Conservation (phyloP, 2,329 filamentous ascomycete species). For the Ambrosiella cleistominuta region DNA sequence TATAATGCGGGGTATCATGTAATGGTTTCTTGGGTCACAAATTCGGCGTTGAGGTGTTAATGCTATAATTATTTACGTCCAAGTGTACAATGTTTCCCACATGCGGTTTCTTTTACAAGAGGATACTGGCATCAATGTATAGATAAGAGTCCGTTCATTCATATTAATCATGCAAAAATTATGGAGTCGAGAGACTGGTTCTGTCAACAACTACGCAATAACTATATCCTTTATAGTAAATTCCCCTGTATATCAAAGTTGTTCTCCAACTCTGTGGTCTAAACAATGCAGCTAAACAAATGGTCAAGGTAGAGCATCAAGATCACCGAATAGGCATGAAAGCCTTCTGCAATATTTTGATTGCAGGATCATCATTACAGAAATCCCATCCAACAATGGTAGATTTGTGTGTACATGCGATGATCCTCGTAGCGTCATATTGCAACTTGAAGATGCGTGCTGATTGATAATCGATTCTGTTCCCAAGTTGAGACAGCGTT, state of each 20-base stretch:
- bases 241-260: too few species aligned
- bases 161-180: too few species aligned
- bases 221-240: too few species aligned
- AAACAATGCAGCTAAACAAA: not conserved
- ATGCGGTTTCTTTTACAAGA: too few species aligned
- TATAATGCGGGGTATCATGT: not conserved
- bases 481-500: constrained; percentile 5
- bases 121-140: too few species aligned
- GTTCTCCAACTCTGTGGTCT: not conserved
- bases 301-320: too few species aligned
- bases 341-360: constrained; percentile 61
- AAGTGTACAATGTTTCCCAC: too few species aligned
- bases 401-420: constrained; percentile 83
- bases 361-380: constrained; percentile 65
- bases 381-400: constrained; percentile 97
- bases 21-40: not conserved
- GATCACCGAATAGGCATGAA: constrained; percentile 26
- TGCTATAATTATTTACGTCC: too few species aligned
- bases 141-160: too few species aligned
- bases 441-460: constrained; percentile 84
- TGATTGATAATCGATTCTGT: constrained; percentile 26
- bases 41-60: too few species aligned
- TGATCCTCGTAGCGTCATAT: constrained; percentile 81
- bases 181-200: too few species aligned
- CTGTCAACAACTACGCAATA: too few species aligned